Conservation (phyloP, 768 basidiomycete species). For the Mycena epipterygia region DNA sequence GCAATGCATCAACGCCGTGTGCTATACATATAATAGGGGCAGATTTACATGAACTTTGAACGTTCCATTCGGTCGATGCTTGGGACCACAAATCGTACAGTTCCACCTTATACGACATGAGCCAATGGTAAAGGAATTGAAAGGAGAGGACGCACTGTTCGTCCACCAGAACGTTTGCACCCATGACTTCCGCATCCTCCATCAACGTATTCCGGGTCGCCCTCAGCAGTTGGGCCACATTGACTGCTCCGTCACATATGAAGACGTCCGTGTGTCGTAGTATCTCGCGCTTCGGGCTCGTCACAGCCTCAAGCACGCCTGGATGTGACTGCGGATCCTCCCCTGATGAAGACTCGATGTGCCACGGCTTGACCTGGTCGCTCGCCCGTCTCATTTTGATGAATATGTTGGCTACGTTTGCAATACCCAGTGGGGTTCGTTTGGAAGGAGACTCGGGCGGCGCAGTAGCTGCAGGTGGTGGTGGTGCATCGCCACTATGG, state of each 20-base stretch:
- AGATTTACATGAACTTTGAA: conserved; percentile 74
- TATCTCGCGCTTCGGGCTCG: conserved; percentile 41
- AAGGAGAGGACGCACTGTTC: conserved; percentile 68
- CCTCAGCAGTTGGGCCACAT: conserved; percentile 68
- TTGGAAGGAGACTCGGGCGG: conserved; percentile 20
- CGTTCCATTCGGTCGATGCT: conserved; percentile 59
- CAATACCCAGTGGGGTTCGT: conserved; percentile 46
- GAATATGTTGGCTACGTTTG: conserved; percentile 66
- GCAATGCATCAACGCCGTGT: neutral
- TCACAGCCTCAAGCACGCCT: conserved; percentile 42
- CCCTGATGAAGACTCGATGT: conserved; percentile 54
- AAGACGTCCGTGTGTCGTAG: conserved; percentile 58
- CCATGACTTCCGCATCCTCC: conserved; percentile 61
- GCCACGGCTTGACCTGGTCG: conserved; percentile 42
- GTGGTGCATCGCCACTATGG: neutral
- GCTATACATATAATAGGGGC: conserved; percentile 7
- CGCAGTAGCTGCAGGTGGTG: conserved; percentile 5
- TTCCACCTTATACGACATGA: conserved; percentile 65
- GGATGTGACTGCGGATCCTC: conserved; percentile 55
- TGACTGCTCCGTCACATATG: conserved; percentile 74
- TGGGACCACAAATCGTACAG: conserved; percentile 70
- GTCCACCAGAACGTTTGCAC: conserved; percentile 74
- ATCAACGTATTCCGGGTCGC: conserved; percentile 65
- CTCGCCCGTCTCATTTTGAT: conserved; percentile 63
- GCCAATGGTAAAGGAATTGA: conserved; percentile 4